phyloP scores from a whole-genome alignment of 1,284 basidiomycete genomes.

The Omphalotus olearius region DNA sequence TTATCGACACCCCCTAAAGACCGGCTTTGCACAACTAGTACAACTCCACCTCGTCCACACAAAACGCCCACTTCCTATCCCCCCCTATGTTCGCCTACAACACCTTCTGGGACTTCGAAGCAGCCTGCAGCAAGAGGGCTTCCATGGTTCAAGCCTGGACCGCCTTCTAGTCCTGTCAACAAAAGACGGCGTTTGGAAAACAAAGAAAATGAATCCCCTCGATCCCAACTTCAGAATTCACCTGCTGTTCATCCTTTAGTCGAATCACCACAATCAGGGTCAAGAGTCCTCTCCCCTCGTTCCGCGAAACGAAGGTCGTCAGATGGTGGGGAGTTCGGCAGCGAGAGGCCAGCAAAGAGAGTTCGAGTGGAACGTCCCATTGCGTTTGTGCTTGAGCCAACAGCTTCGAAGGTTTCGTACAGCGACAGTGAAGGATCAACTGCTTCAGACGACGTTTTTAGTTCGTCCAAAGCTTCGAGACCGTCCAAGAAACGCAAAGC shows the following conservation, averaged over 20 bases:
- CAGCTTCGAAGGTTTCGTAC: slow-evolving; percentile 1
- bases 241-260: too few relatives aligned
- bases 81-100: slow-evolving; percentile 19
- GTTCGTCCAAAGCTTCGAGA: not conserved
- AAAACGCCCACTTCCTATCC: slow-evolving; percentile 2
- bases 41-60: not conserved
- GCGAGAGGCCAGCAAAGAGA: slow-evolving; percentile 26
- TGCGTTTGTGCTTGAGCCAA: not conserved
- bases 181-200: slow-evolving; percentile 29
- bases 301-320: slow-evolving; percentile 30
- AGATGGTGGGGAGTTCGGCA: slow-evolving; percentile 24
- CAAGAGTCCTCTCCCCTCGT: not conserved
- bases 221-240: too few relatives aligned
- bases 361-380: slow-evolving; percentile 18
- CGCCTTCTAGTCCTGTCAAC: slow-evolving; percentile 15
- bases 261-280: too few relatives aligned
- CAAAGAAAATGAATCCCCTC: slow-evolving; percentile 30
- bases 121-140: slow-evolving; percentile 4
- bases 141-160: slow-evolving; percentile 5
- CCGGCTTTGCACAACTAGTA: too few relatives aligned
- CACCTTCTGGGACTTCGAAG: slow-evolving; percentile 12
- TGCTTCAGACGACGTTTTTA: not conserved
- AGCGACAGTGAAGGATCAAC: not conserved
- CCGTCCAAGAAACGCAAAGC: slow-evolving; percentile 40
- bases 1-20: too few relatives aligned